Conservation (phyloP, 257 asterid species). For the Penstemon newberryi region DNA sequence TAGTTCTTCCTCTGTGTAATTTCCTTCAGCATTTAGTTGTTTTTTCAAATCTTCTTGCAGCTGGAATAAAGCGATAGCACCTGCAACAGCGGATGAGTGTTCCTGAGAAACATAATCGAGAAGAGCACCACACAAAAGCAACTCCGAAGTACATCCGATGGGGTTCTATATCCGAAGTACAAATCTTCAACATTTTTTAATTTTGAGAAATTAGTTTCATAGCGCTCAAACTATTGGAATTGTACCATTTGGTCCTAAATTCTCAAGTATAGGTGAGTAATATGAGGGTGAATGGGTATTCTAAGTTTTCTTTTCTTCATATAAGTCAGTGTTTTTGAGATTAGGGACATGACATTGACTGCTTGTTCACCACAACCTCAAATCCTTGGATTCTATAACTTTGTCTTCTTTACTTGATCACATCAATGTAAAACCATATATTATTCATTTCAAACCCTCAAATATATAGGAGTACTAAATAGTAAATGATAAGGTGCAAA, state of each 20-base stretch:
- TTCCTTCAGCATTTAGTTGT: conserved; percentile 82
- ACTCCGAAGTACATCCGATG: neutral
- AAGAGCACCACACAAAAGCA: neutral
- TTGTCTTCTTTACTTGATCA: neutral
- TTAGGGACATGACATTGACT: neutral
- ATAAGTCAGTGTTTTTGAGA: neutral
- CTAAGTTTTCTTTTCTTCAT: too few relatives aligned
- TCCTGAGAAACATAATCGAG: conserved; percentile 16
- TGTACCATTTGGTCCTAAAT: too few relatives aligned
- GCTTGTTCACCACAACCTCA: conserved; percentile 14
- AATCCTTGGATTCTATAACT: conserved; percentile 14
- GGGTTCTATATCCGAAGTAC: neutral
- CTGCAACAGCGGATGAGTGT: conserved; percentile 37
- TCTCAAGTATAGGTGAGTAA: too few relatives aligned
- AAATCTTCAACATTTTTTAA: too few relatives aligned
- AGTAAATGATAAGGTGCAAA: conserved; percentile 15
- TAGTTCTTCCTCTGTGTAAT: conserved; percentile 87
- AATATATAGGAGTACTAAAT: neutral
- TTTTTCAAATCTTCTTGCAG: conserved; percentile 95
- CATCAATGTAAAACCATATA: conserved; percentile 4
- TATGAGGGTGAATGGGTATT: too few relatives aligned
- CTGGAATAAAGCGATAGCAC: conserved; percentile 95
- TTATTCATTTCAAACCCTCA: conserved; percentile 7
- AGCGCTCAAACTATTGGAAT: too few relatives aligned
- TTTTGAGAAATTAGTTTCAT: too few relatives aligned